Evolutionary conservation across 768 basidiomycete species (phyloP), one percentile per base, ranked within the genome.

Genomic region (Rhodotorula babjevae): DNA sequence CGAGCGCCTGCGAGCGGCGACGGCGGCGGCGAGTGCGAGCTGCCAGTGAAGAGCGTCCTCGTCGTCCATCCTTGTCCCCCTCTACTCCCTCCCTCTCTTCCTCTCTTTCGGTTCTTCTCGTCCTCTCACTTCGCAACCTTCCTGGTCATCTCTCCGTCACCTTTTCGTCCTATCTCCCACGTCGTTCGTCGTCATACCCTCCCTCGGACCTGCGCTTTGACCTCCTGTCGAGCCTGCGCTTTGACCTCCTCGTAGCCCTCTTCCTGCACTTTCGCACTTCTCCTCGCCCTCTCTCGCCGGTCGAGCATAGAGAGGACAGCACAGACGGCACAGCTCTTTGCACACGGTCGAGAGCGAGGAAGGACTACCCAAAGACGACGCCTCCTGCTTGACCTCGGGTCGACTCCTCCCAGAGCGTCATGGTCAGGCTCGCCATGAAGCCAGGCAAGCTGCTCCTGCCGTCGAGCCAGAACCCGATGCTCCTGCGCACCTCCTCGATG

Each of bases 401-500:
- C 63, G 63, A 31, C n/a, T 71, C 69, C 36, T 65, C 69, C 44
- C 55, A 71, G 10, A 61, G 63, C 27, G 65, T 61, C 63, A 71
- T 69, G 31, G 75, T 75, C 69, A 77, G 46, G 52, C 68, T 74
- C 46, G 78, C 76, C 71, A 79, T 68, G 64, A 79, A 78, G 11
- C 77, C 75, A 0, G 78, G 77, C 27, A 78, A n/a, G 19, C 65
- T 72, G 44, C 31, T 25, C 44, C 78, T 25, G 18, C 75, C 65
- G 3, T 68, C 77, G 25, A 78, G 61, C 78, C 78, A 79, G 56
- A 75, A 93, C 49, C 87, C 84, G 63, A 93, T 83, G 75, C 89
- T 90, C 27, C 85, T 78, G 62, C 89, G 85, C 83, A 93, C 89
- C 67, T 86, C 85, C 72, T 90, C 90, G 79, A 87, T 88, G 78